Base-by-base conservation (phyloP, 495 filamentous ascomycete genomes). In the Cercophora sp. region DNA sequence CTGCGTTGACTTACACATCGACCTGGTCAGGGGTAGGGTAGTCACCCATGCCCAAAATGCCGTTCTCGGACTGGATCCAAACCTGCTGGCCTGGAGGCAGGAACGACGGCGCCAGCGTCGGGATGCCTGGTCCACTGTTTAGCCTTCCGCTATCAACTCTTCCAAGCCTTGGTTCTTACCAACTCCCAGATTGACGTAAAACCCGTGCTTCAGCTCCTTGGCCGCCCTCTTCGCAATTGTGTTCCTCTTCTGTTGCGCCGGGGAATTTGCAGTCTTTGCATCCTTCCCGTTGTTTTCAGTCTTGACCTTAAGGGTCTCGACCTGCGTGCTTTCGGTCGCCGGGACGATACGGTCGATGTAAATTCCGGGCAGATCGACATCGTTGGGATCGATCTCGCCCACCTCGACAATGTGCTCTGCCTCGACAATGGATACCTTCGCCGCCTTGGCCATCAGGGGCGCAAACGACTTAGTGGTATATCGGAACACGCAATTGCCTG, bases 141-240 rank as follows among this genome's bases (percentile, higher is more conserved):
- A n/a, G n/a, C n/a, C n/a, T n/a, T n/a, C n/a, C n/a, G n/a, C n/a
- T n/a, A n/a, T n/a, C n/a, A n/a, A n/a, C n/a, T n/a, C n/a, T n/a
- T n/a, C 2, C 8, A 2, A 1, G 22, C 11, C 26, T 6, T 48
- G 24, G 25, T 58, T 41, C 56, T 60, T 51, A 62, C 76, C 79
- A 34, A 86, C 80, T 10, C 83, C 83, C 0, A 86, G 68, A 58
- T 86, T 86, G n/a, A 81, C 82, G 59, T 86, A 86, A 60, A 68
- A 84, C 8, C 83, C 83, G 37, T 81, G 66, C 63, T 80, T 81
- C 36, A 86, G 70, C 62, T 86, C 82, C 63, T 80, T 79, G 0
- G 81, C 78, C 11, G 82, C 81, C 24, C 83, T 64, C 31, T 70
- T 70, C 0, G 82, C 82, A 47, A 86, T 85, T 35, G 81, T 71